Conservation (phyloP, 768 basidiomycete genomes). For the Rhodotorula paludigena region DNA sequence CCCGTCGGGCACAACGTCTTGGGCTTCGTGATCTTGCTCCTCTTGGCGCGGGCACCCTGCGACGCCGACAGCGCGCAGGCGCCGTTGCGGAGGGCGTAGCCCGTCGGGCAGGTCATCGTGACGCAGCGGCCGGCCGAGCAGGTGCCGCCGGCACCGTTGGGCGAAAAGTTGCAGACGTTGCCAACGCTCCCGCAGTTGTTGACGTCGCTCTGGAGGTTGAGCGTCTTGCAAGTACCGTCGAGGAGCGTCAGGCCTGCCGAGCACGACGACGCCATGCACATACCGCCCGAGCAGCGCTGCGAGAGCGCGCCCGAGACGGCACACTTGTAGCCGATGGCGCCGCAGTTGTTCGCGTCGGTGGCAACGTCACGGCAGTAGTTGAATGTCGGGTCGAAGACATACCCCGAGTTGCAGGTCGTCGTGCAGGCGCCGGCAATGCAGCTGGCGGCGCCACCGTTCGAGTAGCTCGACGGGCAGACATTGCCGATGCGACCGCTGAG, state of each 20-base stretch:
- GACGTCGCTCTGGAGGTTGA: slow-evolving; percentile 6
- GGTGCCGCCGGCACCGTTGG: not conserved
- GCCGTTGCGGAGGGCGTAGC: slow-evolving; percentile 6
- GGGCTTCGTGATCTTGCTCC: not conserved
- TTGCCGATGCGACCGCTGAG: not conserved
- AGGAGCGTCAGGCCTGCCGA: slow-evolving; percentile 13
- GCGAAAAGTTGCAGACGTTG: slow-evolving; percentile 13
- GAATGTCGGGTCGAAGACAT: not conserved
- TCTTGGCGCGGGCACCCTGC: slow-evolving; percentile 19
- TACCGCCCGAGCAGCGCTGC: slow-evolving; percentile 11
- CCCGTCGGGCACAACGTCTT: slow-evolving; percentile 29
- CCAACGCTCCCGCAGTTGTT: slow-evolving; percentile 15
- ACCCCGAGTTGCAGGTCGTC: slow-evolving; percentile 8
- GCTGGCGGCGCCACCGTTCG: slow-evolving; percentile 8
- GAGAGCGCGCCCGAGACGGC: not conserved
- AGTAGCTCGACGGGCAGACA: slow-evolving; percentile 14
- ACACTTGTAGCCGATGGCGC: slow-evolving; percentile 3
- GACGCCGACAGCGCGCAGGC: slow-evolving; percentile 10
- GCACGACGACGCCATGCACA: slow-evolving; percentile 21
- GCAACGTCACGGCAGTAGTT: slow-evolving; percentile 2
- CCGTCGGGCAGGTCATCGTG: not conserved
- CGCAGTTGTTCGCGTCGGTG: slow-evolving; percentile 11
- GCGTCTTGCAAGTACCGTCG: slow-evolving; percentile 1
- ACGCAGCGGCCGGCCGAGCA: slow-evolving; percentile 5
- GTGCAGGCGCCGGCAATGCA: slow-evolving; percentile 9